Evolutionary conservation across 495 filamentous ascomycete species (phyloP), one percentile per base, ranked within the genome.

Genomic region (Neurospora africana): DNA sequence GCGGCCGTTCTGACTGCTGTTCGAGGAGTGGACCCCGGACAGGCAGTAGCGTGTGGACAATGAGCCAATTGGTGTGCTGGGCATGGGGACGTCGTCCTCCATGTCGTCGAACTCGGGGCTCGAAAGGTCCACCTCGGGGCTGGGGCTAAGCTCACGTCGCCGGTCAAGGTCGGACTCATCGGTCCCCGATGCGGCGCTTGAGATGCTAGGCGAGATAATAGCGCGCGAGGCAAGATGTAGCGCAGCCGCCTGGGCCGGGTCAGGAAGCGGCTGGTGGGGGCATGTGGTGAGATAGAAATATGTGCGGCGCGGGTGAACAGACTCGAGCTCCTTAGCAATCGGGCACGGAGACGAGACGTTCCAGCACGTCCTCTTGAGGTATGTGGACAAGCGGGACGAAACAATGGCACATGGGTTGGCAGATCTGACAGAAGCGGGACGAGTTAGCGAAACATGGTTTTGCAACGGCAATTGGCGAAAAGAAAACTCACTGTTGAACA

Each of bases 391-490:
- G 74, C 95, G 91, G 39, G 96, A 98, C 6, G 95, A 97, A 74
- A 99, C 92, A 76, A 99, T 92, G 68, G 95, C 95, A 76, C 91
- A 91, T 35, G 94, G 95, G 80, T 99, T 99, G 33, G 95, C 93
- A 70, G 95, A 98, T 80, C 95, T 99, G 79, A 19, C 68, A 72
- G 70, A 72, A 71, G n/a, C 68, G 23, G 30, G 30, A 39, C 68
- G 33, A 74, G 83, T 86, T 75, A 87, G 82, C 47, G 73, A 73
- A 36, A 53, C 47, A 70, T 3, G 43, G 21, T 70, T 40, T 38
- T 65, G 30, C 11, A 23, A 53, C 44, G 43, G 40, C 17, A 33
- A 69, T 30, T 19, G 38, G 40, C 70, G n/a, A 8, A 17, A 27
- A 68, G 17, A n/a, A 4, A 68, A 85, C 93, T 76, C 88, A 98